These are phyloP conservation scores for Acrasis kona DNA, from an alignment of 78 protist species.

Conservation along the genomic window DNA sequence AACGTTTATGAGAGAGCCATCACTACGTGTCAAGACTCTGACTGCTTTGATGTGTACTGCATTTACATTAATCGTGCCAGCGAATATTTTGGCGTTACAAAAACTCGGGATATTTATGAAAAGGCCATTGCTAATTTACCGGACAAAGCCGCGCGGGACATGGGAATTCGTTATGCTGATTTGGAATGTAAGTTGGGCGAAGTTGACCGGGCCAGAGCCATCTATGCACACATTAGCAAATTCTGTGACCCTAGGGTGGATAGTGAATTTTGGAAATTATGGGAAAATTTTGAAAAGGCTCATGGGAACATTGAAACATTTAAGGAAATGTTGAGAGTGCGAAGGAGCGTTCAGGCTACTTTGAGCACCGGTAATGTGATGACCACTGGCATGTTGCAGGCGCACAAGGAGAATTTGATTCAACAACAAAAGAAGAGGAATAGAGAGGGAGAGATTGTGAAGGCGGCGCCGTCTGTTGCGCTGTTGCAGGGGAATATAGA, in stretches of 20 bases:
- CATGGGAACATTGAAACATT: constrained; percentile 96
- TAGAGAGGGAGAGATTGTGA: too few species aligned
- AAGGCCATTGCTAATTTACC: constrained; percentile 63
- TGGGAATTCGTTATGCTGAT: constrained; percentile 73
- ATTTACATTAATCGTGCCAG: constrained; percentile 74
- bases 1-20: constrained; percentile 76
- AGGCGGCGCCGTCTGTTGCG: too few species aligned
- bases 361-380: too few species aligned
- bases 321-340: constrained; percentile 83
- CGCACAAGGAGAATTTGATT: too few species aligned
- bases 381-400: too few species aligned
- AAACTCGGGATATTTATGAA: constrained; percentile 88
- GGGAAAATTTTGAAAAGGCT: constrained; percentile 84
- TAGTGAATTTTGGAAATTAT: constrained; percentile 64
- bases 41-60: constrained; percentile 45
- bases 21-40: constrained; percentile 1
- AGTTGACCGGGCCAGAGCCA: constrained; percentile 92
- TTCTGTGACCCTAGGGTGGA: constrained; percentile 55
- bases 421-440: too few species aligned
- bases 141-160: constrained; percentile 44
- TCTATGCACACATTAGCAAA: constrained; percentile 80
- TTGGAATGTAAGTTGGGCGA: constrained; percentile 91
- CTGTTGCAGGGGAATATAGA: too few species aligned
- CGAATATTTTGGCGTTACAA: constrained; percentile 67
- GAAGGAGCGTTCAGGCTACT: constrained; percentile 82